These are phyloP conservation scores for Trichoderma arundinaceum DNA, from an alignment of 2,329 filamentous ascomycete species.

Conservation along the genomic window DNA sequence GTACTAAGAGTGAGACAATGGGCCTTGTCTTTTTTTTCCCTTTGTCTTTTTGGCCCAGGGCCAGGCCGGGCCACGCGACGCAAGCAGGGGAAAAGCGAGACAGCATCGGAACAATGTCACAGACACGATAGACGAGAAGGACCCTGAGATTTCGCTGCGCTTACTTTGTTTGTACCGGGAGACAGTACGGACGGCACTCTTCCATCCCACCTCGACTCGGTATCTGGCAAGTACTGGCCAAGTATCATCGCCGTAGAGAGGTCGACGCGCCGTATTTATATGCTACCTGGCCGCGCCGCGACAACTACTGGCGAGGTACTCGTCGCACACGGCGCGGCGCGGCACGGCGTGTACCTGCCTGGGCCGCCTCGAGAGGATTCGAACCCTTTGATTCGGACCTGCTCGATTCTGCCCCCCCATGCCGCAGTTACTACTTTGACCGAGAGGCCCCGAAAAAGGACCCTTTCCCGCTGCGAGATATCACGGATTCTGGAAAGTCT, in stretches of 20 bases:
- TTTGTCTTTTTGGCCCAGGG: too few relatives aligned
- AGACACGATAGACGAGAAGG: conserved; percentile 26
- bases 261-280: neutral
- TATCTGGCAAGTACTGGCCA: neutral
- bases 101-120: conserved; percentile 24
- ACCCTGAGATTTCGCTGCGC: conserved; percentile 25
- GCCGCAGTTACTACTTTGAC: neutral
- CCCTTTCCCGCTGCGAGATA: neutral
- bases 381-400: neutral
- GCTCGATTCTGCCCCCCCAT: neutral
- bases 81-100: conserved; percentile 25
- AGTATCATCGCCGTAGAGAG: conserved; percentile 7
- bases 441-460: neutral
- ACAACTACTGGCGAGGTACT: conserved; percentile 11
- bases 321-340: conserved; percentile 14
- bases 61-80: conserved; percentile 8
- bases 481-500: conserved; percentile 4
- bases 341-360: neutral
- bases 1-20: conserved; percentile 5
- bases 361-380: neutral
- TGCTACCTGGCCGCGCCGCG: too few relatives aligned
- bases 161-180: too few relatives aligned
- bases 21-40: too few relatives aligned
- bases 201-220: neutral
- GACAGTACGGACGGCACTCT: neutral